These are phyloP conservation scores for Leccinum uliginosum DNA, from an alignment of 768 basidiomycete species.

Conservation along the genomic window DNA sequence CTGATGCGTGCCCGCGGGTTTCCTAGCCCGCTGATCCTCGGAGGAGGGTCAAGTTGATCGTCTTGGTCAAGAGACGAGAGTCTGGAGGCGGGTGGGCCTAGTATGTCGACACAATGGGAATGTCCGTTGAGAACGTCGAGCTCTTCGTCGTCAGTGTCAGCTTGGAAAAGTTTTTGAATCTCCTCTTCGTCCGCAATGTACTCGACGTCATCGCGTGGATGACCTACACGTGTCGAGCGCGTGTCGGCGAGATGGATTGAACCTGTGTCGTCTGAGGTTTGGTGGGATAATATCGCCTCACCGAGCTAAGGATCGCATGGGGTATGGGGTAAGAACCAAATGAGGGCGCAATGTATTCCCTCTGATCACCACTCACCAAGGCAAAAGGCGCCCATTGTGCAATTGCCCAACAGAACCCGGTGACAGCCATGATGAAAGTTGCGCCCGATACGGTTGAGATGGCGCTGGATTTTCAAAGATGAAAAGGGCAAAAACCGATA, in stretches of 20 bases:
- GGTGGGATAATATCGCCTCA: conserved; percentile 77
- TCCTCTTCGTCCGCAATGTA: conserved; percentile 25
- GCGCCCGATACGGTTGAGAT: conserved; percentile 66
- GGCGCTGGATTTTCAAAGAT: conserved; percentile 45
- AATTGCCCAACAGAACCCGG: conserved; percentile 92
- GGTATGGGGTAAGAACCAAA: conserved; percentile 16
- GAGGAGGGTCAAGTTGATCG: conserved; percentile 10
- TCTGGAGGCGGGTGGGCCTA: conserved; percentile 1
- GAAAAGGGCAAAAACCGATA: conserved; percentile 3
- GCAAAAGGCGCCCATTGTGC: conserved; percentile 93
- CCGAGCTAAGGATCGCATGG: conserved; percentile 51
- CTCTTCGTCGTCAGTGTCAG: conserved; percentile 21
- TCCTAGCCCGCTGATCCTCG: conserved; percentile 30
- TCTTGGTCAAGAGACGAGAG: conserved; percentile 8
- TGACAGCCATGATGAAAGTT: conserved; percentile 68
- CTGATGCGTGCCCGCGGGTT: conserved; percentile 49
- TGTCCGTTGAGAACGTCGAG: conserved; percentile 1
- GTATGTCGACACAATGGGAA: background rate
- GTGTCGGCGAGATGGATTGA: conserved; percentile 39
- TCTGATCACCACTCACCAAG: conserved; percentile 47
- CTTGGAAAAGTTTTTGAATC: conserved; percentile 18
- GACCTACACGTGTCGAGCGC: conserved; percentile 16
- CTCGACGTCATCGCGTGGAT: conserved; percentile 15
- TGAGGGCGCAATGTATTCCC: background rate
- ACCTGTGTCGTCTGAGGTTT: conserved; percentile 32